Evolutionary conservation across 768 basidiomycete species (phyloP).

Genomic region (Termitomyces sp.): DNA sequence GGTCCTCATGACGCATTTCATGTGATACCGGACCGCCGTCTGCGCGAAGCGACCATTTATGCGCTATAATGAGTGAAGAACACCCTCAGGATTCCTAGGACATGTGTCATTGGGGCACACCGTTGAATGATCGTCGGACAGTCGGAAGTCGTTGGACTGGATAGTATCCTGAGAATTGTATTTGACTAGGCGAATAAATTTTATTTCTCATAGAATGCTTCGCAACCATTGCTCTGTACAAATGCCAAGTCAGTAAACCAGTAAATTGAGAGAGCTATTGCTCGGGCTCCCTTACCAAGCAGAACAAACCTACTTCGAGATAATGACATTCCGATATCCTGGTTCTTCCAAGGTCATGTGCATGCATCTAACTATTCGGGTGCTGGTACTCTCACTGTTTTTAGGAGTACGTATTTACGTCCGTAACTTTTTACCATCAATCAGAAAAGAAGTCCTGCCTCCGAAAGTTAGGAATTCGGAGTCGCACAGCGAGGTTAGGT

Average conservation of each 20-base stretch:
- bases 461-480: too few species aligned
- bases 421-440: neutral
- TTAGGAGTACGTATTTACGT: neutral
- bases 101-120: neutral
- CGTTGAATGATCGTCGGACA: neutral
- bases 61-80: slow-evolving; percentile 1
- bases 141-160: neutral
- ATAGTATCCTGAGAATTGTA: neutral
- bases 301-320: neutral
- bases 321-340: neutral
- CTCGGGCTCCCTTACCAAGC: neutral
- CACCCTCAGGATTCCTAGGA: neutral
- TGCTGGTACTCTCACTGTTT: neutral
- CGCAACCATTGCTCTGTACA: too few species aligned
- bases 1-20: slow-evolving; percentile 5
- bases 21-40: slow-evolving; percentile 4
- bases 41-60: neutral
- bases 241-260: neutral
- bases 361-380: neutral
- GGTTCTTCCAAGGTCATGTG: neutral
- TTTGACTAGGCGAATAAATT: neutral
- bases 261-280: neutral
- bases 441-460: neutral
- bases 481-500: too few species aligned
- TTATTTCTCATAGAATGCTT: neutral